Evolutionary conservation across 2,329 filamentous ascomycete genomes (phyloP).

Genomic region (Chaetomium strumarium): DNA sequence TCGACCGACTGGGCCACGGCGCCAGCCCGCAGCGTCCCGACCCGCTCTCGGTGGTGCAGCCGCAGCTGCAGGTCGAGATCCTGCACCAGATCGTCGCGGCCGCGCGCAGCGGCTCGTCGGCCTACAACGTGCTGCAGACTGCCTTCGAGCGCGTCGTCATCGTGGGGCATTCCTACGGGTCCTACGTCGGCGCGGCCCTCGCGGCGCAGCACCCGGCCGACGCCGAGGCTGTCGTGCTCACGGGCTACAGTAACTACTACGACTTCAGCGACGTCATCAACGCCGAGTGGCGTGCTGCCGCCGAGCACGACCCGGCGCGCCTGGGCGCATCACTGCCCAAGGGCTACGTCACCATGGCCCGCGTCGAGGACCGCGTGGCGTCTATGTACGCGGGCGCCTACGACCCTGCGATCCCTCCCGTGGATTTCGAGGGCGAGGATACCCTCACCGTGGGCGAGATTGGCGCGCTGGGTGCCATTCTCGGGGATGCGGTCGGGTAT

Average conservation of each 20-base stretch:
- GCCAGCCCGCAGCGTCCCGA: slow-evolving; percentile 9
- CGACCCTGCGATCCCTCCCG: slow-evolving; percentile 3
- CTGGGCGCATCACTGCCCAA: background rate
- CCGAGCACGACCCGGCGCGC: background rate
- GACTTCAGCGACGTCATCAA: slow-evolving; percentile 8
- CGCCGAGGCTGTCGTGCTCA: slow-evolving; percentile 13
- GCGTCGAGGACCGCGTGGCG: background rate
- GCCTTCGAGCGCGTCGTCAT: slow-evolving; percentile 12
- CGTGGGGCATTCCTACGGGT: slow-evolving; percentile 19
- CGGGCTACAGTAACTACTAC: slow-evolving; percentile 12
- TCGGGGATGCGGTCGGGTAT: slow-evolving; percentile 5
- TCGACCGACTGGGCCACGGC: slow-evolving; percentile 20
- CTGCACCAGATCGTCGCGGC: slow-evolving; percentile 12
- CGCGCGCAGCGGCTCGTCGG: background rate
- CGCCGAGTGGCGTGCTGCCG: slow-evolving; percentile 1
- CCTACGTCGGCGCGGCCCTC: slow-evolving; percentile 9
- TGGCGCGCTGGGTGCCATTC: slow-evolving; percentile 1
- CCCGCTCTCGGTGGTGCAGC: slow-evolving; percentile 13
- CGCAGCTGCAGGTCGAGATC: slow-evolving; percentile 14
- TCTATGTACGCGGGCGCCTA: slow-evolving; percentile 3
- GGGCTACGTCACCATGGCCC: slow-evolving; percentile 13
- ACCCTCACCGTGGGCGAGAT: slow-evolving; percentile 14
- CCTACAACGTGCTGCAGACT: background rate
- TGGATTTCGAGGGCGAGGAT: slow-evolving; percentile 15
- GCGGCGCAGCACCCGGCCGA: slow-evolving; percentile 5